A percentile compares a stretch with the other conserved stretches of the same genome.
These are phyloP conservation scores for Harringtonia lauricola DNA, from an alignment of 2,329 filamentous ascomycete species.

Conservation along the genomic window DNA sequence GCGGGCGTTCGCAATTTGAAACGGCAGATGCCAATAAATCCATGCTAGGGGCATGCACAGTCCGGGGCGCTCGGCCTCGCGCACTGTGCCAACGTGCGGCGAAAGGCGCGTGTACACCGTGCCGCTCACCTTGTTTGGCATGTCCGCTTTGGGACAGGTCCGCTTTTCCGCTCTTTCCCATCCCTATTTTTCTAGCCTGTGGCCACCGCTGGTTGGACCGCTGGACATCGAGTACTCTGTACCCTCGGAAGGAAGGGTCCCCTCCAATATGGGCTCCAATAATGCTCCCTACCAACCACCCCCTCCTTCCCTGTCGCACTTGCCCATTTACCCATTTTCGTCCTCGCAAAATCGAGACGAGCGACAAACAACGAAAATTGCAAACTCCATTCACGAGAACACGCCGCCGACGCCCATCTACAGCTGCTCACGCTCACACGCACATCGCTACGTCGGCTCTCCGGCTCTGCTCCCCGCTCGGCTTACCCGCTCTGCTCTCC, in stretches of 20 bases:
- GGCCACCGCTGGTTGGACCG: neutral
- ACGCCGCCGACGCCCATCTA: too few species aligned
- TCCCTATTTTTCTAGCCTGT: neutral
- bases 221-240: conserved; percentile 4
- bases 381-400: neutral
- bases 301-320: conserved; percentile 1
- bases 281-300: conserved; percentile 7
- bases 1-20: conserved; percentile 9
- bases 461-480: too few species aligned
- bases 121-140: neutral
- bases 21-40: conserved; percentile 2
- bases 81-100: neutral
- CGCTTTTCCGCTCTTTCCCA: neutral
- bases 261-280: neutral
- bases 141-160: neutral
- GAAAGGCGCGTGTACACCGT: too few species aligned
- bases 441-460: too few species aligned
- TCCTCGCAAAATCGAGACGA: conserved; percentile 1
- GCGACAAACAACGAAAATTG: conserved; percentile 2
- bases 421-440: too few species aligned
- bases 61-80: too few species aligned
- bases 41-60: neutral
- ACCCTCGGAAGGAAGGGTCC: conserved; percentile 1
- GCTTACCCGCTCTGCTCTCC: neutral
- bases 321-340: conserved; percentile 1